Conservation (phyloP, 2,329 filamentous ascomycete species). For the Hymenoscyphus repandus region DNA sequence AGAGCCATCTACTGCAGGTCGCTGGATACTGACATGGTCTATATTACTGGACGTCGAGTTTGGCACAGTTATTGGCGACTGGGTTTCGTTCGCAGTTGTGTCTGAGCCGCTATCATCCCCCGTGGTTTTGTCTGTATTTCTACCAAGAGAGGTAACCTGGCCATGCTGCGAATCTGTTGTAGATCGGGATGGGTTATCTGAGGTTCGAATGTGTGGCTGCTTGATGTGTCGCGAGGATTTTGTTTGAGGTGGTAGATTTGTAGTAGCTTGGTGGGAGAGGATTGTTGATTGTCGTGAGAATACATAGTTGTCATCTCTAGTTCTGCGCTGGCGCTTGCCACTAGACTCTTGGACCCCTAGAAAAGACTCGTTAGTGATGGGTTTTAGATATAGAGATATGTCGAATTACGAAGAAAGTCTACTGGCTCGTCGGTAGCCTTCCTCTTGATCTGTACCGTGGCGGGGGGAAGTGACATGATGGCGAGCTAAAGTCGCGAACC, state of each 20-base stretch:
- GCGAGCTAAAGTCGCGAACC: neutral
- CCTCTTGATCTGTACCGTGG: slow-evolving; percentile 30
- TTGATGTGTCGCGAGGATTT: slow-evolving; percentile 18
- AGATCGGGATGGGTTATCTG: slow-evolving; percentile 3
- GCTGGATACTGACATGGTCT: neutral
- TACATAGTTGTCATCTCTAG: slow-evolving; percentile 26
- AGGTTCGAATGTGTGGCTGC: slow-evolving; percentile 9
- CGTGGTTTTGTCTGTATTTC: neutral
- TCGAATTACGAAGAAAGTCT: slow-evolving; percentile 29
- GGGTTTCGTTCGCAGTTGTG: neutral
- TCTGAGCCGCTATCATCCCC: neutral
- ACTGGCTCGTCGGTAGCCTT: slow-evolving; percentile 31
- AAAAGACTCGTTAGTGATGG: slow-evolving; percentile 1
- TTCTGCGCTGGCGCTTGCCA: slow-evolving; percentile 23
- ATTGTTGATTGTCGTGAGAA: slow-evolving; percentile 25
- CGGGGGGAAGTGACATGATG: slow-evolving; percentile 30
- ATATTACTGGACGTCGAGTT: neutral
- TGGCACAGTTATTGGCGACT: neutral
- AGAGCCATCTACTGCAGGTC: neutral
- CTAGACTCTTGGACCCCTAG: slow-evolving; percentile 28
- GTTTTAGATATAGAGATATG: neutral
- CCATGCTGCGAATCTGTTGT: neutral
- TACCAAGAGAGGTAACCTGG: neutral
- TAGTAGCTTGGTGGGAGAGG: neutral
- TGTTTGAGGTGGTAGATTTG: slow-evolving; percentile 5